phyloP scores from a whole-genome alignment of 1,284 basidiomycete species.

The Calocybe gambosa region DNA sequence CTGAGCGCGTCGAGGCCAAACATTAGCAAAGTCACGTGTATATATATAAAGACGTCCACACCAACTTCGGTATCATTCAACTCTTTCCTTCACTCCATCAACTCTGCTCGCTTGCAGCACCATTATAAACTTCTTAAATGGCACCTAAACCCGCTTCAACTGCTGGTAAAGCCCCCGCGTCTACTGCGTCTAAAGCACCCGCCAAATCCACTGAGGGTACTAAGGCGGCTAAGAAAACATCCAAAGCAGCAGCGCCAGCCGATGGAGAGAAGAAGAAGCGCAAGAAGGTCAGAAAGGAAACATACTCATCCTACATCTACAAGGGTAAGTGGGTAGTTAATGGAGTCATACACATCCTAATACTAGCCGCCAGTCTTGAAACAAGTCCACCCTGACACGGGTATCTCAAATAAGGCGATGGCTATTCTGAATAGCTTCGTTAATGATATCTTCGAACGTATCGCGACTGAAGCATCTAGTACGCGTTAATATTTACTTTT shows the following conservation, averaged over 20 bases:
- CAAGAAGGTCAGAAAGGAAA: slow-evolving; percentile 86
- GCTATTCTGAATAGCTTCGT: slow-evolving; percentile 91
- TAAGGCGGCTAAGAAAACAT: slow-evolving; percentile 84
- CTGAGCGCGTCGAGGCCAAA: slow-evolving; percentile 29
- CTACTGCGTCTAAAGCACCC: slow-evolving; percentile 72
- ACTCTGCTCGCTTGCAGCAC: slow-evolving; percentile 4
- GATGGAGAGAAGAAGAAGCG: slow-evolving; percentile 85
- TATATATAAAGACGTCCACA: slow-evolving; percentile 32
- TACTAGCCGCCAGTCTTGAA: slow-evolving; percentile 71
- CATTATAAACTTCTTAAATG: slow-evolving; percentile 23
- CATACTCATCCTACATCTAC: slow-evolving; percentile 93
- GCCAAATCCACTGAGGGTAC: slow-evolving; percentile 64
- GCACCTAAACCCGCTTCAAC: slow-evolving; percentile 64
- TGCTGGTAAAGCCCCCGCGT: slow-evolving; percentile 78
- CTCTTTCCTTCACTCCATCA: slow-evolving; percentile 14
- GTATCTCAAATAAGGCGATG: slow-evolving; percentile 98
- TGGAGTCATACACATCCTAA: slow-evolving; percentile 8
- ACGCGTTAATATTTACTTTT: slow-evolving; percentile 25
- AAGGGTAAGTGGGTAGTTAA: slow-evolving; percentile 53
- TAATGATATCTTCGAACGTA: slow-evolving; percentile 91
- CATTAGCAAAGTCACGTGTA: slow-evolving; percentile 38
- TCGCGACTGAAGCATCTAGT: slow-evolving; percentile 86
- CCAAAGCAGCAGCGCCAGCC: slow-evolving; percentile 53
- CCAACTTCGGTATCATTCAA: slow-evolving; percentile 15
- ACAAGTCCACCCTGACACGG: slow-evolving; percentile 94